Percentiles rank a stretch among this genome's conserved stretches.
Conservation (phyloP, 2,329 filamentous ascomycete species). For the Stachybotrys echinatus region DNA sequence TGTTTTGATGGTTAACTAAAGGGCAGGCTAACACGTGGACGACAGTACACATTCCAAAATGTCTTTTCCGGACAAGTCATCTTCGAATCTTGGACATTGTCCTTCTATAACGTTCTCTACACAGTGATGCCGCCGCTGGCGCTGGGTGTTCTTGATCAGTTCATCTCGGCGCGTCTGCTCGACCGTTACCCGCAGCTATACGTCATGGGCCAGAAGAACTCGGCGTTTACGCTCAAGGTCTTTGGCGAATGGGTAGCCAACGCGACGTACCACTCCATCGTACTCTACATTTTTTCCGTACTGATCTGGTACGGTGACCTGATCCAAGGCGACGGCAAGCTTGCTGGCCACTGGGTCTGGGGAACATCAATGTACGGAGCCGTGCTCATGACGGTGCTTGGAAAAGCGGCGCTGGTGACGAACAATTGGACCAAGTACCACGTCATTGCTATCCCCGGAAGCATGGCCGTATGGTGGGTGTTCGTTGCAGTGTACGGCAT, state of each 20-base stretch:
- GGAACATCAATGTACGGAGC: conserved; percentile 91
- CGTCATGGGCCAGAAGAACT: conserved; percentile 83
- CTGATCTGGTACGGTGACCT: conserved; percentile 80
- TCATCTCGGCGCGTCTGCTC: conserved; percentile 86
- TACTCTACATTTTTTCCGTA: conserved; percentile 83
- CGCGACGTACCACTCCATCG: conserved; percentile 89
- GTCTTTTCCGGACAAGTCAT: conserved; percentile 97
- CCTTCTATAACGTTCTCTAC: conserved; percentile 98
- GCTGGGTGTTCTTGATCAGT: conserved; percentile 95
- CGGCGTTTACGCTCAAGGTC: conserved; percentile 88
- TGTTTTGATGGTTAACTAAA: background rate
- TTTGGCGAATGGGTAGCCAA: conserved; percentile 92
- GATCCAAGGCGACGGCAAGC: conserved; percentile 70
- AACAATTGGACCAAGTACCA: conserved; percentile 99
- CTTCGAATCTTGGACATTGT: conserved; percentile 98
- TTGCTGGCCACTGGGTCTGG: conserved; percentile 96
- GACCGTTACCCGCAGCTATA: conserved; percentile 97
- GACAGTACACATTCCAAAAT: conserved; percentile 92
- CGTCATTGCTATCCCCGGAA: conserved; percentile 89
- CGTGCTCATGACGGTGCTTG: conserved; percentile 86
- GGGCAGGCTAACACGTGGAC: conserved; percentile 16
- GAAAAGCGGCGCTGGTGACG: conserved; percentile 90
- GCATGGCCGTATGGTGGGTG: conserved; percentile 83
- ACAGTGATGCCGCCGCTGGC: conserved; percentile 90
- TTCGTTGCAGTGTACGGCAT: conserved; percentile 86